phyloP scores from a whole-genome alignment of 495 filamentous ascomycete species.

The Hypoxylon rickii region DNA sequence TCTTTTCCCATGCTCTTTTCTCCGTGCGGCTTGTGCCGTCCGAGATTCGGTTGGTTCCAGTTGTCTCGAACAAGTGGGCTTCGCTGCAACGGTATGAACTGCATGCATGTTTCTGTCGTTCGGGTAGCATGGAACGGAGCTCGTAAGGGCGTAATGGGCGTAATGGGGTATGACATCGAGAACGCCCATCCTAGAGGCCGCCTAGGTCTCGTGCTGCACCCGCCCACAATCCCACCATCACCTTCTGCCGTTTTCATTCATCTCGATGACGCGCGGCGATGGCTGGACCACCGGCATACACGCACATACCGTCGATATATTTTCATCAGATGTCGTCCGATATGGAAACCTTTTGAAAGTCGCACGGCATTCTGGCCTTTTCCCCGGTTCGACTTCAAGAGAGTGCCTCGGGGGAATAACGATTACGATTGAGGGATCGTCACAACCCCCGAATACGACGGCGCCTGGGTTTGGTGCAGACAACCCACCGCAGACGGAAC shows the following conservation, averaged over 20 bases:
- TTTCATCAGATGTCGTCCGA: too few species aligned
- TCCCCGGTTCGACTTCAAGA: slow-evolving; percentile 5
- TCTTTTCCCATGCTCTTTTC: slow-evolving; percentile 13
- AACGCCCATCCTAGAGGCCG: not conserved
- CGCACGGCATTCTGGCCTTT: not conserved
- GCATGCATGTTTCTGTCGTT: slow-evolving; percentile 13
- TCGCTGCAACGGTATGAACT: slow-evolving; percentile 17
- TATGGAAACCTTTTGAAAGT: not conserved
- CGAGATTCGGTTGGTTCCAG: slow-evolving; percentile 9
- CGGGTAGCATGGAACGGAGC: too few species aligned
- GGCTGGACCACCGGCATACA: too few species aligned
- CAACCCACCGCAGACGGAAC: too few species aligned
- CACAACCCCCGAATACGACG: slow-evolving; percentile 3
- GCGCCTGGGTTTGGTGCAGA: slow-evolving; percentile 6
- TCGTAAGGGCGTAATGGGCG: not conserved
- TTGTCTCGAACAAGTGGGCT: slow-evolving; percentile 6
- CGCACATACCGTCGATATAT: too few species aligned
- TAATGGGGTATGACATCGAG: slow-evolving; percentile 7
- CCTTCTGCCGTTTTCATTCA: too few species aligned
- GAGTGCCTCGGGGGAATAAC: not conserved
- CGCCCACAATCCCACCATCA: too few species aligned
- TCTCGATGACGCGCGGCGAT: too few species aligned
- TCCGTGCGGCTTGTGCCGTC: not conserved
- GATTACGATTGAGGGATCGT: not conserved
- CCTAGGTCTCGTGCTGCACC: slow-evolving; percentile 23